Conservation (phyloP, 1,139 yeast species). For the Suhomyces coccinellae region DNA sequence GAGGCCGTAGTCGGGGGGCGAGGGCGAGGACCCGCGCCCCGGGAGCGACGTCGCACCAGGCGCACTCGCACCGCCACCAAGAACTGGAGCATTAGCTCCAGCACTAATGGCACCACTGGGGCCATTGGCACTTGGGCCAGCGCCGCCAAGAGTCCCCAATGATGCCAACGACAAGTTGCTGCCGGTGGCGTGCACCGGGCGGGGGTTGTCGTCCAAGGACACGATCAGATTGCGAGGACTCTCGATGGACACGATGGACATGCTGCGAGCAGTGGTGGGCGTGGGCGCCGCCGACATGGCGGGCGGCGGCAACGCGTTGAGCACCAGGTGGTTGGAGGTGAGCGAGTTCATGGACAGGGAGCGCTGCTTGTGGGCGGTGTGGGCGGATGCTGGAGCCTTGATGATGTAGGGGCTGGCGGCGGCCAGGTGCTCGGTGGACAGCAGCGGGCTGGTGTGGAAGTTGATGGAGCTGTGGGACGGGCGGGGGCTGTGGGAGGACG, state of each 20-base stretch:
- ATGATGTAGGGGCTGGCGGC: slow-evolving; percentile 27
- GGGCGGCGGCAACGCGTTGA: slow-evolving; percentile 3
- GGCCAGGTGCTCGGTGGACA: slow-evolving; percentile 21
- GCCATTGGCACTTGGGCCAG: background rate
- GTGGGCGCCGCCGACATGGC: slow-evolving; percentile 12
- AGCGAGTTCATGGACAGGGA: slow-evolving; percentile 40
- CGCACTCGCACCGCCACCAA: no score
- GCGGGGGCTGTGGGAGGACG: no score
- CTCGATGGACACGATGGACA: slow-evolving; percentile 42
- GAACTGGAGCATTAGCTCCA: no score
- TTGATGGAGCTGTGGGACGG: slow-evolving; percentile 18
- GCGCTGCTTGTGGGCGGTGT: slow-evolving; percentile 25
- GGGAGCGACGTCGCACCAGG: no score
- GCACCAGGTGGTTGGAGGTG: slow-evolving; percentile 12
- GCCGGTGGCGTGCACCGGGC: slow-evolving; percentile 37
- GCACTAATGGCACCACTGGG: background rate
- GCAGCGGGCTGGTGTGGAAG: slow-evolving; percentile 20
- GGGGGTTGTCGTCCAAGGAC: slow-evolving; percentile 37
- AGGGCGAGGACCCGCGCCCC: slow-evolving; percentile 1
- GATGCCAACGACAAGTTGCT: slow-evolving; percentile 19
- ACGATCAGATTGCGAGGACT: slow-evolving; percentile 47
- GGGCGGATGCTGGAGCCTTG: slow-evolving; percentile 17
- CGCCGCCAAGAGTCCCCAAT: slow-evolving; percentile 1
- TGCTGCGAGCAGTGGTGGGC: slow-evolving; percentile 28
- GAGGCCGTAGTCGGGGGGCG: background rate